These are phyloP conservation scores for Mrakiaceae sp. DNA, from an alignment of 1,284 basidiomycete species.

Conservation along the genomic window DNA sequence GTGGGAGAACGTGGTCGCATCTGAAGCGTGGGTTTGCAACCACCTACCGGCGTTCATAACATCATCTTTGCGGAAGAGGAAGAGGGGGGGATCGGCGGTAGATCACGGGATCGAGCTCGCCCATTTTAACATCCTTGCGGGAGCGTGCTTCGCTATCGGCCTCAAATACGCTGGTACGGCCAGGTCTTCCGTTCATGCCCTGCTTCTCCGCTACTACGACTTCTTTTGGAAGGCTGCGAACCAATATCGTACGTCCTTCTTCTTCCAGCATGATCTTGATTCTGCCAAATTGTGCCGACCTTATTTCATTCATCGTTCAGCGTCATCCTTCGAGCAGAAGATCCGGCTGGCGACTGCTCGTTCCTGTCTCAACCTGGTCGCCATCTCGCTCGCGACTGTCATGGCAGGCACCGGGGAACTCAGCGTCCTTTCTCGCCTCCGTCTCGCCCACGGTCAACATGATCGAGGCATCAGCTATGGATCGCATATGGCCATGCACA, in stretches of 20 bases:
- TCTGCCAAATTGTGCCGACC: background rate
- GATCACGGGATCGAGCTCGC: conserved; percentile 74
- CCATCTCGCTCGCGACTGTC: conserved; percentile 74
- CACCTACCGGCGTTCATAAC: conserved; percentile 64
- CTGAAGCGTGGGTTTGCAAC: conserved; percentile 61
- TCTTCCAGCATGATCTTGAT: background rate
- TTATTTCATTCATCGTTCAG: conserved; percentile 34
- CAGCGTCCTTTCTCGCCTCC: conserved; percentile 72
- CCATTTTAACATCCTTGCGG: conserved; percentile 78
- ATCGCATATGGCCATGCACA: conserved; percentile 79
- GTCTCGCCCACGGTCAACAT: conserved; percentile 84
- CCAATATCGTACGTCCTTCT: conserved; percentile 26
- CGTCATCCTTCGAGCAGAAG: conserved; percentile 65
- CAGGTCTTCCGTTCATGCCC: conserved; percentile 67
- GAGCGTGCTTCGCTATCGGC: conserved; percentile 80
- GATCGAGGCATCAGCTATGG: conserved; percentile 70
- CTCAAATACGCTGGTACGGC: conserved; percentile 91
- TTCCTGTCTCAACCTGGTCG: conserved; percentile 76
- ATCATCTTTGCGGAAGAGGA: conserved; percentile 42
- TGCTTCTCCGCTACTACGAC: conserved; percentile 71
- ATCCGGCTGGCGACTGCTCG: conserved; percentile 77
- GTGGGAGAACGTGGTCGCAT: conserved; percentile 69
- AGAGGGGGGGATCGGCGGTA: conserved; percentile 26
- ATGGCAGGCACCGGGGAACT: conserved; percentile 96
- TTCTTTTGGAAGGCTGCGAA: conserved; percentile 45